These are phyloP conservation scores for Colletotrichum theobromicola DNA, from an alignment of 2,329 filamentous ascomycete genomes.

Conservation along the genomic window DNA sequence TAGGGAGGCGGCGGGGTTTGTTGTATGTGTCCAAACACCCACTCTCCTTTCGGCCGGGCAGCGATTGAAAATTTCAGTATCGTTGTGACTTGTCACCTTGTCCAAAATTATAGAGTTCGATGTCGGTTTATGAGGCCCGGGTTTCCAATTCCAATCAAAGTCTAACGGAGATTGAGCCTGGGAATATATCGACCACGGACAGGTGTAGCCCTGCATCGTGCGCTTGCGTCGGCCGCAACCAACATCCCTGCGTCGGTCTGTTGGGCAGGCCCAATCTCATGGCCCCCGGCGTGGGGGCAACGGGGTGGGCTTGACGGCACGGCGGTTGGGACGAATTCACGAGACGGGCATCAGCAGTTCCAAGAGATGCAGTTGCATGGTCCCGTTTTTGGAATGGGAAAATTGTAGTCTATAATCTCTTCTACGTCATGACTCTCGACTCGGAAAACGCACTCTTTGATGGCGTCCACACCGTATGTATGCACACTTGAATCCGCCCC, in stretches of 20 bases:
- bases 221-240: neutral
- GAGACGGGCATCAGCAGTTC: neutral
- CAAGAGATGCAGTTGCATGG: neutral
- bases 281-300: neutral
- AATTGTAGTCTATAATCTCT: neutral
- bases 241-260: neutral
- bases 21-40: too few species aligned
- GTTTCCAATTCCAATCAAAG: neutral
- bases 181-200: neutral
- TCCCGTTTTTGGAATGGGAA: neutral
- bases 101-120: neutral
- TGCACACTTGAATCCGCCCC: neutral
- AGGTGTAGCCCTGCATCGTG: neutral
- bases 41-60: neutral
- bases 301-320: too few species aligned
- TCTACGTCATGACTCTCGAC: neutral
- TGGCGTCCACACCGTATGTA: neutral
- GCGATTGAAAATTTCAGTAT: neutral
- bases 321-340: neutral
- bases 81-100: neutral
- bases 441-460: neutral
- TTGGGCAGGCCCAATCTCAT: neutral
- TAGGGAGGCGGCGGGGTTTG: neutral
- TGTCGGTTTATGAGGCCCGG: neutral
- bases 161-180: neutral